Base-by-base conservation (phyloP, 148 eudicot species). In the Talinum fruticosum region DNA sequence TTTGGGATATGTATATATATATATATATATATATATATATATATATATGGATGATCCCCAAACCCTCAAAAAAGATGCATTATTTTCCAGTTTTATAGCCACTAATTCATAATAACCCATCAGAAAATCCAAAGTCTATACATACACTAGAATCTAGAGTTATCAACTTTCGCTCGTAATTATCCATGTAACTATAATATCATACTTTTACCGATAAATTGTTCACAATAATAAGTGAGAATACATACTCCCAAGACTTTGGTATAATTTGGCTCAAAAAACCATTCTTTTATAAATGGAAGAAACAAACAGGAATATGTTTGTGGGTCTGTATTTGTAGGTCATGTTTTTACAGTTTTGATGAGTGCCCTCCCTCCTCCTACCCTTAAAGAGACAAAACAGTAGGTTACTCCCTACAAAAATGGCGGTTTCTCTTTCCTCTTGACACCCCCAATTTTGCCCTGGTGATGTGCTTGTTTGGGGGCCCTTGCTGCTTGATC, bases 321-420 rank as follows among this genome's bases (percentile, higher is more conserved):
- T 47, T 47, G 59, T 47, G 59, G 59, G 74, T 41, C 33, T 24
- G 53, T 68, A 18, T 41, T 24, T 33, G 16, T 26, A 61, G 72
- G 45, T 69, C n/a, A 70, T 61, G 28, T 68, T 36, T 69, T 75
- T 23, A 57, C 21, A n/a, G 38, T 76, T 67, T 26, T 0, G 53
- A 71, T 75, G 16, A 73, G 28, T 71, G 36, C 57, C 35, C 53
- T 23, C 76, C 74, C 19, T 10, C n/a, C 57, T 19, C 5, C 74
- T 66, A 82, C 71, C 66, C 73, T 68, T 82, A 74, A 82, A 77
- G 81, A 78, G 81, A 80, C 73, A 78, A 73, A 68, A 78, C 78
- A 82, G 81, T 78, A 82, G 33, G 61, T 69, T 19, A 68, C 61
- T 28, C 64, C 68, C 65, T 44, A 69, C 49, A 69, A 24, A 28